phyloP scores from a whole-genome alignment of 2,329 filamentous ascomycete genomes.

The Arthrobotrys pseudoclavata region DNA sequence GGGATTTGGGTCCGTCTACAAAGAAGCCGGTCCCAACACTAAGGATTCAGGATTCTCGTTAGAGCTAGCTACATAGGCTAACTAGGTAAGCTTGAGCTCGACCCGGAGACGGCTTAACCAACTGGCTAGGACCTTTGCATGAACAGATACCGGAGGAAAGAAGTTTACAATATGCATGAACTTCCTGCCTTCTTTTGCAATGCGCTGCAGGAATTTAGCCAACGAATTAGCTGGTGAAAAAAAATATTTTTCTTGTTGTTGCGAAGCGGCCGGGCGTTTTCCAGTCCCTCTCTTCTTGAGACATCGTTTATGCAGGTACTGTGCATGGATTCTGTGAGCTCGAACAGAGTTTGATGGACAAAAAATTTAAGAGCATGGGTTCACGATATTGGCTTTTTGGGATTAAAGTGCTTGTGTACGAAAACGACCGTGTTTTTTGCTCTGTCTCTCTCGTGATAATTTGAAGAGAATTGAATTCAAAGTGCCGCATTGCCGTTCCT shows the following conservation, averaged over 20 bases:
- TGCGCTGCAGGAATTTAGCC: slow-evolving; percentile 41
- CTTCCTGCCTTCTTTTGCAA: slow-evolving; percentile 1
- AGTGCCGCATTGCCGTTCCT: slow-evolving; percentile 51
- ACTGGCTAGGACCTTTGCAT: slow-evolving; percentile 20
- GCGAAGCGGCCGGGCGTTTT: slow-evolving; percentile 27
- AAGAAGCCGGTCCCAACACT: slow-evolving; percentile 25
- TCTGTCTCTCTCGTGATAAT: slow-evolving; percentile 13
- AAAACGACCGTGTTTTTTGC: background rate
- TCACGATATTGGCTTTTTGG: slow-evolving; percentile 23
- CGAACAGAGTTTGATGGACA: slow-evolving; percentile 8
- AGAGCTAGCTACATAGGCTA: slow-evolving; percentile 34
- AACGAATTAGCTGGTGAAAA: slow-evolving; percentile 30
- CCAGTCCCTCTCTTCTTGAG: slow-evolving; percentile 48
- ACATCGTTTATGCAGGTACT: slow-evolving; percentile 60
- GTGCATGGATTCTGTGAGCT: slow-evolving; percentile 21
- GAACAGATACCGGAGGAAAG: background rate
- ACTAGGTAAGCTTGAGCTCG: slow-evolving; percentile 28
- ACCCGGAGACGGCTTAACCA: background rate
- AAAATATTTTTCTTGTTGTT: slow-evolving; percentile 6
- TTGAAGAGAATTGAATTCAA: slow-evolving; percentile 9
- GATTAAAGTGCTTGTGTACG: background rate
- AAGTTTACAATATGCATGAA: slow-evolving; percentile 19
- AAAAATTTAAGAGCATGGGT: slow-evolving; percentile 5
- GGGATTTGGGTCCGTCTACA: slow-evolving; percentile 59
- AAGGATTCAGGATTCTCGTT: slow-evolving; percentile 27